These are phyloP conservation scores for Paspalum notatum DNA, from an alignment of 176 grass and related monocot species.

Conservation along the genomic window DNA sequence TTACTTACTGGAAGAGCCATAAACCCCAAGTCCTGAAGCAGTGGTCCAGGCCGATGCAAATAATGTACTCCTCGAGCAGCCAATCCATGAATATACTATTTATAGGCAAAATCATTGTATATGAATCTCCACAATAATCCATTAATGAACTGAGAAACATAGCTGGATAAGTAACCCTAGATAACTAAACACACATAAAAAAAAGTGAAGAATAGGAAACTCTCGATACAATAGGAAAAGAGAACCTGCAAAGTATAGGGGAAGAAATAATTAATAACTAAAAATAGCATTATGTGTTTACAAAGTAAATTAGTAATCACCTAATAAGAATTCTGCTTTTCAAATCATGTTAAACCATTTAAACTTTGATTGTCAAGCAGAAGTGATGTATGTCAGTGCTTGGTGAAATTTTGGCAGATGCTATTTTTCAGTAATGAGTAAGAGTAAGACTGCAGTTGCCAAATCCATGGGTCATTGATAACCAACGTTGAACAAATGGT, in stretches of 20 bases:
- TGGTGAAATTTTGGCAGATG: not conserved
- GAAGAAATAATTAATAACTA: constrained; percentile 13
- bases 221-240: constrained; percentile 7
- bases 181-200: constrained; percentile 26
- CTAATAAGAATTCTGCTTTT: not conserved
- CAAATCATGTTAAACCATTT: not conserved
- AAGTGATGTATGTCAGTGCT: not conserved
- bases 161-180: constrained; percentile 38
- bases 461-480: constrained; percentile 6
- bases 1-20: constrained; percentile 92
- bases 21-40: constrained; percentile 93
- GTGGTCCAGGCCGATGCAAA: constrained; percentile 91
- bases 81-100: constrained; percentile 92
- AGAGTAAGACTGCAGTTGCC: not conserved
- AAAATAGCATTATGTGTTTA: constrained; percentile 6
- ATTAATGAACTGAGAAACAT: constrained; percentile 51
- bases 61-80: constrained; percentile 98
- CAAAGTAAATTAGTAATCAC: not conserved
- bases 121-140: constrained; percentile 50
- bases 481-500: not conserved
- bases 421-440: constrained; percentile 4
- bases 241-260: not conserved
- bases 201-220: not conserved
- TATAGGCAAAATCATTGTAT: constrained; percentile 56
- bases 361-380: not conserved